Base-by-base conservation (phyloP, 176 grass and related monocot species). In the Alopecurus myosuroides region DNA sequence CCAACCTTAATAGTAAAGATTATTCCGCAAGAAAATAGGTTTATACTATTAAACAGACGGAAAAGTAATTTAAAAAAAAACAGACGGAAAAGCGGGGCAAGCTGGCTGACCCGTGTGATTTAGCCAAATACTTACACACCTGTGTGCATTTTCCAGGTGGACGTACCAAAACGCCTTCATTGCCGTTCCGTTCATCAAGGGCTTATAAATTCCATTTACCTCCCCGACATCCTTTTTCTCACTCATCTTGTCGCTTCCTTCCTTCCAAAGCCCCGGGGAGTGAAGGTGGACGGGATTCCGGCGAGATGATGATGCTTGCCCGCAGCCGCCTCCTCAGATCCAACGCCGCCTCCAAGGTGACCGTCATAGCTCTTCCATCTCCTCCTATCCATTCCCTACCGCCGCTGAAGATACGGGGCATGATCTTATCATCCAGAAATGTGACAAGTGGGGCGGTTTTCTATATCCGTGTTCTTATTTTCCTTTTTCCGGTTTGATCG, bases 231-330 rank as follows among this genome's bases (percentile, higher is more conserved):
- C 78, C 29, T 52, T 69, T 67, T 67, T 22, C 18, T 45, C 86
- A 9, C 71, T 77, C 79, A 31, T 10, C 22, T 39, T 77, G 44
- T 88, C 86, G 18, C 70, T 55, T 28, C 35, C 70, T 55, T 28
- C 44, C 56, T 74, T 62, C 20, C 65, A 76, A 75, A 68, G 40
- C 39, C 48, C 70, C 77, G 88, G 81, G 61, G 76, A 58, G 74
- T 84, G 65, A 64, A 85, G 56, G 78, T 30, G 52, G 77, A n/a
- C 23, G 88, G 61, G 85, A 77, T 69, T 25, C 50, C 31, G 70
- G 29, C 40, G 70, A 89, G 36, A 92, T 92, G 41, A 95, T 90
- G 67, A 70, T 49, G 93, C 86, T 91, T 52, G 90, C 86, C 25
- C 73, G 56, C 25, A 37, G 86, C 76, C 37, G 83, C 76, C 60